These are phyloP conservation scores for Talaromyces nanjingensis DNA, from an alignment of 495 filamentous ascomycete genomes.

Conservation along the genomic window DNA sequence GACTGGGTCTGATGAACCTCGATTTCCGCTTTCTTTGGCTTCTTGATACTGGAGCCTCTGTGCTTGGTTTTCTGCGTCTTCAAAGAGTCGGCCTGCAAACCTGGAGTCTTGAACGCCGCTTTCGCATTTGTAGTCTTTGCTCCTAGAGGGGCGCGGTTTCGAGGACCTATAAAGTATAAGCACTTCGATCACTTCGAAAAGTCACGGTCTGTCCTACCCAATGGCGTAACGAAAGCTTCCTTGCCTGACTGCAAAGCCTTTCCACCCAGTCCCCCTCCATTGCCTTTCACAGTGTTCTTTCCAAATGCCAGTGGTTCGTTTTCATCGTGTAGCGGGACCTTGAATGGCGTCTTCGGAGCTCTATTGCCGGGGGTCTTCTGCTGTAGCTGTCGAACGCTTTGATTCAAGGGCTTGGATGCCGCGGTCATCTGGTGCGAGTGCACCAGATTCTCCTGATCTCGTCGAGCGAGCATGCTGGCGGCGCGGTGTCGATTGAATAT, in stretches of 20 bases:
- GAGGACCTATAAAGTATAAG: constrained; percentile 24
- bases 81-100: constrained; percentile 34
- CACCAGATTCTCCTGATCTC: constrained; percentile 86
- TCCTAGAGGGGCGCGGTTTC: constrained; percentile 74
- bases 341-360: constrained; percentile 78
- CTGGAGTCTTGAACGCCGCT: constrained; percentile 62
- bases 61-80: constrained; percentile 42
- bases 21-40: constrained; percentile 36
- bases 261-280: constrained; percentile 54
- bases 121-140: constrained; percentile 96
- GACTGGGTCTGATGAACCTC: constrained; percentile 27
- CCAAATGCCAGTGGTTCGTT: constrained; percentile 59
- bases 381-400: constrained; percentile 51
- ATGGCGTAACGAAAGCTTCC: constrained; percentile 73
- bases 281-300: constrained; percentile 58
- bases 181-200: not conserved
- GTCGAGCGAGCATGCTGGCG: constrained; percentile 66
- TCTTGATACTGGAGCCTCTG: constrained; percentile 45
- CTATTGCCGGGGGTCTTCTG: constrained; percentile 74
- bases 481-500: not conserved
- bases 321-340: constrained; percentile 79
- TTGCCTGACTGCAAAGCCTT: constrained; percentile 56
- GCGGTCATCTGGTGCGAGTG: constrained; percentile 68
- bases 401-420: constrained; percentile 73
- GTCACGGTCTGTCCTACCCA: constrained; percentile 48